These are phyloP conservation scores for Alternaria hordeiaustralica DNA, from an alignment of 2,329 filamentous ascomycete genomes.

Conservation along the genomic window DNA sequence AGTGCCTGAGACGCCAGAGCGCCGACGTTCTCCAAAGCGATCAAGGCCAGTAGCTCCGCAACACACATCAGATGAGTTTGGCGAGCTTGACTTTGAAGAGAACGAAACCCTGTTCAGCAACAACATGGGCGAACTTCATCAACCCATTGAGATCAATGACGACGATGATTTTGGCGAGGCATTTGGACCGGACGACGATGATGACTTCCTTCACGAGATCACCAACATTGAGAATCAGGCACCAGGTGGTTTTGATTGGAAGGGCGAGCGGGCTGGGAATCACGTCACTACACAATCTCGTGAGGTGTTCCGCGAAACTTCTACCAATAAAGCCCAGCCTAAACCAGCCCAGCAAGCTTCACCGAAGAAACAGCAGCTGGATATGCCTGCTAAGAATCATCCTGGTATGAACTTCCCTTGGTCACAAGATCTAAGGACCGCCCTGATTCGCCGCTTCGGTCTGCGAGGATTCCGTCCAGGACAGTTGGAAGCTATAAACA, in stretches of 20 bases:
- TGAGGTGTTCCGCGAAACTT: slow-evolving; percentile 43
- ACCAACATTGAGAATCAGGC: slow-evolving; percentile 52
- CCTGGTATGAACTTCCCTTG: slow-evolving; percentile 64
- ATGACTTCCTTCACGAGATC: slow-evolving; percentile 50
- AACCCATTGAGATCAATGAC: slow-evolving; percentile 16
- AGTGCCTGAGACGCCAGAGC: slow-evolving; percentile 34
- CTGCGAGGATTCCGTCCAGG: slow-evolving; percentile 88
- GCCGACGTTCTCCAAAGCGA: slow-evolving; percentile 17
- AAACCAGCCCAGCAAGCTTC: slow-evolving; percentile 26
- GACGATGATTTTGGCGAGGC: slow-evolving; percentile 33
- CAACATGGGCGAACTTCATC: slow-evolving; percentile 20
- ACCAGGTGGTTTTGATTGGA: slow-evolving; percentile 36
- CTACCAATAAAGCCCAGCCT: slow-evolving; percentile 25
- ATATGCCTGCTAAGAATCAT: slow-evolving; percentile 38
- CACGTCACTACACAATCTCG: slow-evolving; percentile 19
- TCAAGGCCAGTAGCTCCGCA: slow-evolving; percentile 1
- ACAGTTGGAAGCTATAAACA: slow-evolving; percentile 94
- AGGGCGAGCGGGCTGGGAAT: slow-evolving; percentile 28
- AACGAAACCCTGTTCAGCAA: slow-evolving; percentile 16
- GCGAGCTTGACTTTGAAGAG: slow-evolving; percentile 37
- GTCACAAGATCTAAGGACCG: slow-evolving; percentile 83
- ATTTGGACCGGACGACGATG: slow-evolving; percentile 38
- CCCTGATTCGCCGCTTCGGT: slow-evolving; percentile 82
- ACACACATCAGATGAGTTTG: slow-evolving; percentile 28
- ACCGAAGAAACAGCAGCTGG: slow-evolving; percentile 37